Evolutionary conservation across 352 stramenopile species (phyloP), one percentile per base, ranked within the genome.

Genomic region (Pythium brassicae): DNA sequence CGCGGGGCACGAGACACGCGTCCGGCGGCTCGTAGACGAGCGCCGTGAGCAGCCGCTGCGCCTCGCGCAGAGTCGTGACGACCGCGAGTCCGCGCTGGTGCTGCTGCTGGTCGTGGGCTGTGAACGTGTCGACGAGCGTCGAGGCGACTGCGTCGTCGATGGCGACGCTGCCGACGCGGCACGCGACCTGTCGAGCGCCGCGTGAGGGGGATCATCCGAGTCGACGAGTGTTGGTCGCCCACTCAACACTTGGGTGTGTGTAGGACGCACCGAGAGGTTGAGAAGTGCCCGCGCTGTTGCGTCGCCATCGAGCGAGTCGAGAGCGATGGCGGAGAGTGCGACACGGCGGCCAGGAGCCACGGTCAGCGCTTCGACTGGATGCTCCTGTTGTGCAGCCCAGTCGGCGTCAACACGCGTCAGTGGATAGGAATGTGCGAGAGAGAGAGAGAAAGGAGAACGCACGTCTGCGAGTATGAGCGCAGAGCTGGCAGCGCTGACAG

Each of bases 41-140:
- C 8, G 63, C 65, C 22, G 60, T 53, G 3, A 74, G 59, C 14
- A 73, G 63, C 19, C 49, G 54, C 45, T 68, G 63, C 25, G 63
- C 66, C 37, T 74, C 69, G 10, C 48, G 25, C 11, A 55, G 48
- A 5, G 69, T 74, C 32, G 69, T 71, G 19, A 62, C 35, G 17
- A 46, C 59, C 17, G 47, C 42, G 46, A 74, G 57, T 3, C 43
- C 19, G n/a, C 26, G 22, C n/a, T 37, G 39, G 8, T 57, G 25
- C 19, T 50, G 34, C n/a, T 46, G 15, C 12, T 57, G 39, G 12
- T n/a, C 34, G 29, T 3, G 40, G 40, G 40, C n/a, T 11, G 22
- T 19, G 10, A 46, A 23, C 19, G 40, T 73, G 22, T 69, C 62
- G 14, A 42, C 34, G 14, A 76, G 48, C n/a, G n/a, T 20, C 9